Conservation (phyloP, 495 filamentous ascomycete species). For the Xylaria cubensis region DNA sequence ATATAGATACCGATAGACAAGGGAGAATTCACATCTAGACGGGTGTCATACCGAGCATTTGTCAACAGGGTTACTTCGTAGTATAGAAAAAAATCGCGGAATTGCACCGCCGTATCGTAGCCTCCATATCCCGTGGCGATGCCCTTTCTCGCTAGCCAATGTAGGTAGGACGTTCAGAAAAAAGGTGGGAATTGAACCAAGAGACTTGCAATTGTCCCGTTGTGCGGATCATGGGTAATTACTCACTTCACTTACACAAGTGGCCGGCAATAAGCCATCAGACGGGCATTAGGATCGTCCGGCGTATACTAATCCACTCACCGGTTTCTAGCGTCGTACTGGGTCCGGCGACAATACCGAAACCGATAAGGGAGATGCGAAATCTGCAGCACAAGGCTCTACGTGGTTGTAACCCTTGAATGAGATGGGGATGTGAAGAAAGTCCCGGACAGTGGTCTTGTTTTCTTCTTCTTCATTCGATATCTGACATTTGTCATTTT, state of each 20-base stretch:
- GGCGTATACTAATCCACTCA: conserved; percentile 16
- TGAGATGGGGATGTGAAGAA: background rate
- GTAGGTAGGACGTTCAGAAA: background rate
- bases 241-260: conserved; percentile 1
- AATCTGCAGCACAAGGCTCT: background rate
- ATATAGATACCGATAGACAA: background rate
- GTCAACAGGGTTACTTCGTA: conserved; percentile 12
- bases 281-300: conserved; percentile 29
- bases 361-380: conserved; percentile 2
- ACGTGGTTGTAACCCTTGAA: background rate
- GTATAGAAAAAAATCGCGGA: background rate
- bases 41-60: background rate
- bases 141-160: conserved; percentile 27
- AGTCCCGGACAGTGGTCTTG: conserved; percentile 13
- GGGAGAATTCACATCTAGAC: background rate
- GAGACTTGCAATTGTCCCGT: background rate
- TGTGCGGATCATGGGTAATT: background rate
- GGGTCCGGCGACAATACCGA: conserved; percentile 21
- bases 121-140: background rate
- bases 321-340: conserved; percentile 18
- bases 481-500: conserved; percentile 20
- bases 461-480: conserved; percentile 2
- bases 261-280: conserved; percentile 16
- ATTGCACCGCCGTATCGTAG: conserved; percentile 10
- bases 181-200: background rate